phyloP scores from a whole-genome alignment of 2,329 filamentous ascomycete species.

The Xylaria sp. region DNA sequence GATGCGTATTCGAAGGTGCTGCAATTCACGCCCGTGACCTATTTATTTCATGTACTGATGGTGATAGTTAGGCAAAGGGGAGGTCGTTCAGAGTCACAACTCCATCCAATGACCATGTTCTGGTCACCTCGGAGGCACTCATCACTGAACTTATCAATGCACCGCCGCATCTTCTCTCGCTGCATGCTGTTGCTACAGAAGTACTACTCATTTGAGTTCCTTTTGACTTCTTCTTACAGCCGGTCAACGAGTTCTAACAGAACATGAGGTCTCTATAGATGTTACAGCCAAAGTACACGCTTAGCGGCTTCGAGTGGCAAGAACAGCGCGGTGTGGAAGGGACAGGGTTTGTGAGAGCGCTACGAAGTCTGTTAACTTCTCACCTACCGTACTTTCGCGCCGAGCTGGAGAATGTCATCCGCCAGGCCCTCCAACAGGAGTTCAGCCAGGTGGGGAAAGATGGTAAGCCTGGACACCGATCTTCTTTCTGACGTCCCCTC shows the following conservation, averaged over 20 bases:
- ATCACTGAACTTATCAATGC: constrained; percentile 6
- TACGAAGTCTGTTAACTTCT: constrained; percentile 34
- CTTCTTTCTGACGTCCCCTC: no score
- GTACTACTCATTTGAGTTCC: background rate
- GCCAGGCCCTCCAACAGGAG: no score
- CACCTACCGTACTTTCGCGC: no score
- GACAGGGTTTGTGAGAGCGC: constrained; percentile 32
- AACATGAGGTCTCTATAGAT: background rate
- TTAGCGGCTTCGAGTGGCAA: constrained; percentile 42
- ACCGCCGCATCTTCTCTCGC: background rate
- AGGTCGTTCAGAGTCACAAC: background rate
- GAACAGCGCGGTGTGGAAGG: constrained; percentile 38
- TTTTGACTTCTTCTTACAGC: no score
- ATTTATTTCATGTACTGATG: no score
- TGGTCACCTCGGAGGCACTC: background rate
- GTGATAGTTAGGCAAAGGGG: background rate
- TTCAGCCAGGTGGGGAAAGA: no score
- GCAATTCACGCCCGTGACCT: no score
- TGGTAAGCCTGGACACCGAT: no score
- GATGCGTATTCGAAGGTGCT: no score
- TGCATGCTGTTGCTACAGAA: constrained; percentile 11
- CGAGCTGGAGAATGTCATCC: no score
- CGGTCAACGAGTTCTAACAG: background rate
- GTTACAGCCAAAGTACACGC: constrained; percentile 35
- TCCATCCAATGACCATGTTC: constrained; percentile 3